Evolutionary conservation across 306 rosid genomes (phyloP).

Genomic region (Cucurbita maxima): DNA sequence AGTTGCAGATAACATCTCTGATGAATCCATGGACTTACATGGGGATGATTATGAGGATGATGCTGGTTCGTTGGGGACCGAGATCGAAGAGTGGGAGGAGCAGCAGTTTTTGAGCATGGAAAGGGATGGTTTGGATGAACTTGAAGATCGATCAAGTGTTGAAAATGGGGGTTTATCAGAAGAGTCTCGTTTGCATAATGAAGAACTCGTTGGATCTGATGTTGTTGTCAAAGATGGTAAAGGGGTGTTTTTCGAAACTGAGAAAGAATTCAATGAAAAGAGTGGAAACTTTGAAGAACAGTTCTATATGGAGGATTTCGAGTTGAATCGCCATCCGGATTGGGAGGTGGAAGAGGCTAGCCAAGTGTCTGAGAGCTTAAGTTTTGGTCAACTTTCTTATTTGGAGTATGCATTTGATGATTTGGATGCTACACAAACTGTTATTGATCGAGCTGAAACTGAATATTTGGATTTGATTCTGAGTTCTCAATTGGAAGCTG

Average conservation of each 20-base stretch:
- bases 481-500: conserved; percentile 2
- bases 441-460: conserved; percentile 11
- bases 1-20: not conserved
- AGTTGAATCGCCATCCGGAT: conserved; percentile 7
- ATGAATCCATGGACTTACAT: conserved; percentile 11
- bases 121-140: conserved; percentile 18
- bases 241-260: not conserved
- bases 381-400: conserved; percentile 19
- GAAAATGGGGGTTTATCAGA: conserved; percentile 16
- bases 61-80: conserved; percentile 20
- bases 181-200: conserved; percentile 14
- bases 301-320: conserved; percentile 1
- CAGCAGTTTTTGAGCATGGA: conserved; percentile 14
- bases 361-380: conserved; percentile 1
- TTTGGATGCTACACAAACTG: conserved; percentile 9
- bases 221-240: not conserved
- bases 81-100: conserved; percentile 43
- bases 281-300: conserved; percentile 17
- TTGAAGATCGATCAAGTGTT: conserved; percentile 19
- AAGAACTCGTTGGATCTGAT: not conserved
- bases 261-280: conserved; percentile 16
- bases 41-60: conserved; percentile 20
- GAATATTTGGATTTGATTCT: conserved; percentile 3
- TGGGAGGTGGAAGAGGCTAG: conserved; percentile 19
- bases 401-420: conserved; percentile 18